Evolutionary conservation across 495 filamentous ascomycete genomes (phyloP).

Genomic region (Talaromyces trachyspermus): DNA sequence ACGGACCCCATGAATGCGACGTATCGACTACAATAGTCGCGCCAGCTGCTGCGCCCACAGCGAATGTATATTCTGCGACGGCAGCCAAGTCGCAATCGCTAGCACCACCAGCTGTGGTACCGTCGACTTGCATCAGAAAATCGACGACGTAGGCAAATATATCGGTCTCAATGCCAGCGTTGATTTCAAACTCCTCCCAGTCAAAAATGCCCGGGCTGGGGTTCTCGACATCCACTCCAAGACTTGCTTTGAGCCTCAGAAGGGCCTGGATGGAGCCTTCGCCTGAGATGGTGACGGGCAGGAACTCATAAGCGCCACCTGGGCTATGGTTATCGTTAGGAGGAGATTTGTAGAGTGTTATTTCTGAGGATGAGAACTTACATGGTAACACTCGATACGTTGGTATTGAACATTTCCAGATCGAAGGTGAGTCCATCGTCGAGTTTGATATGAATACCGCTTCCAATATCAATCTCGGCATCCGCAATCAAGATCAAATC

Average conservation of each 20-base stretch:
- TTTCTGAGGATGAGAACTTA: conserved; percentile 15
- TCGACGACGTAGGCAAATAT: conserved; percentile 46
- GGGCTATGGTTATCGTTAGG: conserved; percentile 20
- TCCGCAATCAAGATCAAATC: conserved; percentile 42
- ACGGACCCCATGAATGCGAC: conserved; percentile 41
- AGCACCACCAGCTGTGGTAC: conserved; percentile 13
- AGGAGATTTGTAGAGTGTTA: no score
- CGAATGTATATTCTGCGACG: conserved; percentile 40
- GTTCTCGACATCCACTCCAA: conserved; percentile 31
- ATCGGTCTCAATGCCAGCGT: conserved; percentile 37
- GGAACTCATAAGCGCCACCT: conserved; percentile 48
- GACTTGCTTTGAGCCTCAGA: conserved; percentile 36
- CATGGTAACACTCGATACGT: conserved; percentile 40
- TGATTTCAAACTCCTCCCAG: conserved; percentile 17
- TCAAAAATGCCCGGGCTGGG: conserved; percentile 1
- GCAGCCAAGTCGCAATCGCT: conserved; percentile 35
- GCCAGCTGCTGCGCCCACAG: conserved; percentile 43
- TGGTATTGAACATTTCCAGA: conserved; percentile 34
- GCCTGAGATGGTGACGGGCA: conserved; percentile 41
- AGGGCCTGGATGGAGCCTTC: conserved; percentile 32
- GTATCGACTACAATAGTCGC: conserved; percentile 35
- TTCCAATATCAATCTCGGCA: conserved; percentile 40
- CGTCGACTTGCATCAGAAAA: conserved; percentile 43
- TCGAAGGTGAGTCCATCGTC: conserved; percentile 37
- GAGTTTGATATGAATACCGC: conserved; percentile 45